phyloP scores from a whole-genome alignment of 2,329 filamentous ascomycete genomes.

The Diplocarpon rosae region DNA sequence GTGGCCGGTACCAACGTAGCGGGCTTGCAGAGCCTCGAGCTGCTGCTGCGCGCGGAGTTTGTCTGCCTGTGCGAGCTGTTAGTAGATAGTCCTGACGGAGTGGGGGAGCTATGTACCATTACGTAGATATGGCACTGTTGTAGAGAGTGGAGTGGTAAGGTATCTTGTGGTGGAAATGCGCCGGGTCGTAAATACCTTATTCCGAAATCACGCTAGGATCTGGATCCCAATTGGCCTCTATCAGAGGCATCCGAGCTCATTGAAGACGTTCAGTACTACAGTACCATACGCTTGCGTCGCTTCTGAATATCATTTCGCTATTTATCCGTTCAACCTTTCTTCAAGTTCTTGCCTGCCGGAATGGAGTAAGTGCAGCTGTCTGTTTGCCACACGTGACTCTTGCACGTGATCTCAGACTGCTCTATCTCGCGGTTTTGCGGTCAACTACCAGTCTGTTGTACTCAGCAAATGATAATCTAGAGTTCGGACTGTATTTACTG shows the following conservation, averaged over 20 bases:
- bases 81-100: background rate
- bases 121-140: background rate
- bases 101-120: constrained; percentile 12
- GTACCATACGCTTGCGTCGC: no score
- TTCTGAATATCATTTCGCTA: background rate
- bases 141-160: background rate
- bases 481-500: background rate
- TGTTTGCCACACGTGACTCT: background rate
- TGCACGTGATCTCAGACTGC: constrained; percentile 6
- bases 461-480: no score
- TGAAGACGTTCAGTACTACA: no score
- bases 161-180: no score
- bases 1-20: constrained; percentile 91
- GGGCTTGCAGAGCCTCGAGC: constrained; percentile 90
- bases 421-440: background rate
- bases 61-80: constrained; percentile 56
- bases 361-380: constrained; percentile 4
- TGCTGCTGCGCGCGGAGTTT: constrained; percentile 97
- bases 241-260: no score
- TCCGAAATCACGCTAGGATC: no score
- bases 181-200: no score
- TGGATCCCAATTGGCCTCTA: no score
- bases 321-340: no score
- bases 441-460: background rate
- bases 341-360: background rate